Percentiles rank a stretch among this genome's conserved stretches.
Conservation (phyloP, 805 yeast species). For the Jamesozyma jinghongensis region DNA sequence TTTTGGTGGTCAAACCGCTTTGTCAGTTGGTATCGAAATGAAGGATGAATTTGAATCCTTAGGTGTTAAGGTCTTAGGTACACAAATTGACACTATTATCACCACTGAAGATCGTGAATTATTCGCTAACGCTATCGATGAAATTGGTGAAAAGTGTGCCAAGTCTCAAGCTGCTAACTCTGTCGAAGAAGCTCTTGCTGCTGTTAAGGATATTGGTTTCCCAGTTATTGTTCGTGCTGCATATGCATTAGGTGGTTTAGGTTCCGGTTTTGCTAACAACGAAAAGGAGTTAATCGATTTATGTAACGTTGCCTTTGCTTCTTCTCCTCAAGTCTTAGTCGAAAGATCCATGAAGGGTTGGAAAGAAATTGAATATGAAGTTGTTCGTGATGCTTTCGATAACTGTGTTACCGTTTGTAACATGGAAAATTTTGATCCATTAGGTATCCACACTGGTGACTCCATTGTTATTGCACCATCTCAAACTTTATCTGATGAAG, state of each 20-base stretch:
- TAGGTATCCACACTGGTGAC: slow-evolving; percentile 98
- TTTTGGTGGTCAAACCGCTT: slow-evolving; percentile 98
- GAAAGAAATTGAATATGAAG: slow-evolving; percentile 98
- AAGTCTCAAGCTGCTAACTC: slow-evolving; percentile 76
- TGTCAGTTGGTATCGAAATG: slow-evolving; percentile 88
- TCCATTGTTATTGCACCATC: slow-evolving; percentile 98
- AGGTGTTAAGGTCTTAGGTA: slow-evolving; percentile 90
- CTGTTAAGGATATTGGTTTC: slow-evolving; percentile 80
- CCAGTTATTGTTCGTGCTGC: slow-evolving; percentile 98
- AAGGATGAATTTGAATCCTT: slow-evolving; percentile 89
- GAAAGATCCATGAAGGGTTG: slow-evolving; percentile 98
- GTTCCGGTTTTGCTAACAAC: slow-evolving; percentile 94
- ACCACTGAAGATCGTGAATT: slow-evolving; percentile 98
- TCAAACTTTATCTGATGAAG: slow-evolving; percentile 93
- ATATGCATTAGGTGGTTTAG: slow-evolving; percentile 93
- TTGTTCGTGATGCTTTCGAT: slow-evolving; percentile 93
- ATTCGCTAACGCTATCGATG: slow-evolving; percentile 89
- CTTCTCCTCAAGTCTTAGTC: slow-evolving; percentile 91
- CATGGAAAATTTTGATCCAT: slow-evolving; percentile 98
- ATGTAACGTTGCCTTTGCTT: slow-evolving; percentile 87
- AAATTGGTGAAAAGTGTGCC: slow-evolving; percentile 93
- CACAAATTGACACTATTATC: slow-evolving; percentile 89
- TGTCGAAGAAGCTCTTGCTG: slow-evolving; percentile 73
- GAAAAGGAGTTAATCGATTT: slow-evolving; percentile 72
- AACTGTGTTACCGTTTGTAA: slow-evolving; percentile 98